Base-by-base conservation (phyloP, 2,329 filamentous ascomycete genomes). In the Sporothrix pseudoabietina region DNA sequence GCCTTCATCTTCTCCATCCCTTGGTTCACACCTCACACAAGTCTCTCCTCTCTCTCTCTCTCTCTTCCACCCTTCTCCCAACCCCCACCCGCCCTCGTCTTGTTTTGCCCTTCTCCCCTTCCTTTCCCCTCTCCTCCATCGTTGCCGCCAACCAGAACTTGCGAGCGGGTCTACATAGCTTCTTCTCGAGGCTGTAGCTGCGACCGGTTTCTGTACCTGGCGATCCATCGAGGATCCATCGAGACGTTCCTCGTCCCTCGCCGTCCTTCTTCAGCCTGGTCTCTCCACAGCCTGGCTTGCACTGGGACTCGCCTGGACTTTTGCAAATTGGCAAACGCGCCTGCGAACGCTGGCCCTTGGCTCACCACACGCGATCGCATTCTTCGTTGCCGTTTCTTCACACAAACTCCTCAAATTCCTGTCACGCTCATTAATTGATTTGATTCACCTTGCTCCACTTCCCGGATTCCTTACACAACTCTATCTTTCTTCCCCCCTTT, bases 361-460 rank as follows among this genome's bases (percentile, higher is more conserved):
- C 39, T 61, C 54, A 47, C 63, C 32, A 41, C 63, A 69, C 71
- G 71, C 71, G 71, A 52, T 41, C 39, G 41, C 71, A 72, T 72
- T 72, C 71, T 69, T 72, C 49, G 47, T 35, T 10, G 66, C 47
- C 47, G 16, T 39, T 39, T 16, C 26, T 5, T 30, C 26, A 66
- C 61, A n/a, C 39, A 66, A 66, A 30, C 4, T 14, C 71, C 16
- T 68, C 59, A 41, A 52, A 72, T 72, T 72, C 71, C 63, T 61
- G 49, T 72, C 71, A 74, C 65, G 70, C 73, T 72, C 49, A 26
- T 72, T 72, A 69, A 69, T 72, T 61, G 71, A 69, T 61, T 72
- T 61, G 49, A 19, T 49, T 57, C 47, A 52, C 19, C 32, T 59
- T 57, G 26, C 49, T 44, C 61, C 71, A 72, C 52, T 9, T 49